A percentile compares a stretch with the other conserved stretches of the same genome.
These are phyloP conservation scores for Scedosporium dehoogii DNA, from an alignment of 2,329 filamentous ascomycete genomes.

Conservation along the genomic window DNA sequence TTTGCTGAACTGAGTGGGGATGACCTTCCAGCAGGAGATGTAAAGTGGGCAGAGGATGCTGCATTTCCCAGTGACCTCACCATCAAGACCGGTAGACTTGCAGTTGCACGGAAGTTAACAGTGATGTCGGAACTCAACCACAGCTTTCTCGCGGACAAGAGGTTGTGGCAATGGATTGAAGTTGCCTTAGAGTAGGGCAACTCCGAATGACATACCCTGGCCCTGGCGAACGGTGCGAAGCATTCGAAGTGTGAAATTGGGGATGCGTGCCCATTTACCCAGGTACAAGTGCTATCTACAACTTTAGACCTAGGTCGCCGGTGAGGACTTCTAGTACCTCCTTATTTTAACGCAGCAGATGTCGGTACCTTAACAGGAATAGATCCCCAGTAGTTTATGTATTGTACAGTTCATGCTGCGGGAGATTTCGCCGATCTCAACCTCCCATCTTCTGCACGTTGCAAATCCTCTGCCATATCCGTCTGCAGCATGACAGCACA, in stretches of 20 bases:
- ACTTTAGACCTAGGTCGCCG: background rate
- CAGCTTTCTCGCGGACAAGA: background rate
- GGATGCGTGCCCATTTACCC: background rate
- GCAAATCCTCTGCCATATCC: background rate
- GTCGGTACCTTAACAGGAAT: background rate
- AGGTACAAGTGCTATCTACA: background rate
- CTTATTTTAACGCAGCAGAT: background rate
- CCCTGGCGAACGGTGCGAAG: too few species aligned
- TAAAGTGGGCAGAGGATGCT: background rate
- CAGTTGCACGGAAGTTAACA: background rate
- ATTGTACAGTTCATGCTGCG: background rate
- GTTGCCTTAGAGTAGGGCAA: background rate
- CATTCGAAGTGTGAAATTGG: too few species aligned
- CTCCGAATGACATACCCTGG: too few species aligned
- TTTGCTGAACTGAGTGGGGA: slow-evolving; percentile 8
- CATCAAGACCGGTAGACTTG: background rate
- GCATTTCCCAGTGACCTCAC: background rate
- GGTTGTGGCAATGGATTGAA: background rate
- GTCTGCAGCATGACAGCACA: too few species aligned
- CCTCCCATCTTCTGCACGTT: background rate
- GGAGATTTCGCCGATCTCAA: slow-evolving; percentile 1
- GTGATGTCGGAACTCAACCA: background rate
- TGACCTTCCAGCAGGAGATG: slow-evolving; percentile 8
- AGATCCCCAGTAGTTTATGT: background rate
- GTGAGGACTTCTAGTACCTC: background rate